Base-by-base conservation (phyloP, 805 yeast genomes). In the Saturnispora ahearnii region DNA sequence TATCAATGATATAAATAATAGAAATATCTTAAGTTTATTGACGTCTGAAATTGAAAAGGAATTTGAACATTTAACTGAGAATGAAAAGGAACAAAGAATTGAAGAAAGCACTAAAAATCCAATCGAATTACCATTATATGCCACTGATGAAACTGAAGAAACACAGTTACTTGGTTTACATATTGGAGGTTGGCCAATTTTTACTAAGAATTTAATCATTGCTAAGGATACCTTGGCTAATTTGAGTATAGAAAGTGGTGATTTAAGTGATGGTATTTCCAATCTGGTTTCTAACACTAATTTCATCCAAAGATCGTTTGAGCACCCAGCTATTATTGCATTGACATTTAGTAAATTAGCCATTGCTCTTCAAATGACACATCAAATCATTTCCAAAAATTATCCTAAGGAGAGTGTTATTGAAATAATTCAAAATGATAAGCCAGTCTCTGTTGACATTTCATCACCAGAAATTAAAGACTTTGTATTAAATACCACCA, bases 171-270 rank as follows among this genome's bases (percentile, higher is more conserved):
- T 59, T 30, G 56, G 54, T 3, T 48, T 58, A 8, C 56, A 53
- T 32, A 55, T 56, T 5, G 57, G 53, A n/a, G 66, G 60, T 1
- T 63, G 67, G 67, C 64, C 65, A 5, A 51, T 48, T 2, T 63
- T 61, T 41, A 45, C 61, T 5, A 54, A 57, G 36, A 56, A 53
- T 21, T 51, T 63, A 24, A 52, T 59, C 3, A 52, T 57, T 28
- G 61, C 64, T 2, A 54, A 62, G 34, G 63, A 61, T 45, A 33
- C 53, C 11, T 59, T 58, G 32, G 57, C 65, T 9, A 59, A 61
- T 41, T 38, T 61, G 11, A 53, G 62, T 41, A 51, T 62, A n/a
- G 55, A 59, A 34, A 53, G 55, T 22, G 62, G 59, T 15, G 59
- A 55, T 40, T 48, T 56, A 13, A 44, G 53, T 12, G 57, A 57